A percentile compares a stretch with the other conserved stretches of the same genome.
phyloP scores from a whole-genome alignment of 1,139 yeast genomes.

The Debaryomyces psychrophilus region DNA sequence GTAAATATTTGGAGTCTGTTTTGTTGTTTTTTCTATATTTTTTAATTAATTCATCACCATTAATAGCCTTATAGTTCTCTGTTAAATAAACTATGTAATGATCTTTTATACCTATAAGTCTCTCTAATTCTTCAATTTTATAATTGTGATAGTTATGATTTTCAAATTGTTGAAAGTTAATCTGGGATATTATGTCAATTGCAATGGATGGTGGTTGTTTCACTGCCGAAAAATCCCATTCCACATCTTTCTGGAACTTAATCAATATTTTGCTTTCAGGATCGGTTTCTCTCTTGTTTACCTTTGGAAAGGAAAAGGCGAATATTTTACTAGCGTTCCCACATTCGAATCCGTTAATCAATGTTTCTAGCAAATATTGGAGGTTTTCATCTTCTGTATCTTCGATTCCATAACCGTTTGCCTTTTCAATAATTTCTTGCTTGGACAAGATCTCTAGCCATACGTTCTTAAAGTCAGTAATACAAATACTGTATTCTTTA shows the following conservation, averaged over 20 bases:
- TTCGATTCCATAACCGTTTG: slow-evolving; percentile 29
- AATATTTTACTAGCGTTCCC: not conserved
- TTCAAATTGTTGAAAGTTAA: slow-evolving; percentile 29
- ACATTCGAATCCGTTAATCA: slow-evolving; percentile 9
- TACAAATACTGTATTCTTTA: slow-evolving; percentile 26
- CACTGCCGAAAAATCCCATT: slow-evolving; percentile 29
- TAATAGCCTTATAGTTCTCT: slow-evolving; percentile 41
- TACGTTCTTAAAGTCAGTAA: slow-evolving; percentile 31
- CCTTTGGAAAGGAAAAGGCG: not conserved
- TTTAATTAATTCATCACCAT: slow-evolving; percentile 38
- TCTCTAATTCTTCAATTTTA: slow-evolving; percentile 27
- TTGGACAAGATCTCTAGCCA: slow-evolving; percentile 31
- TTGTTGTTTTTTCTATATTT: slow-evolving; percentile 28
- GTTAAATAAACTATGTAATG: slow-evolving; percentile 36
- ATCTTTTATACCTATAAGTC: slow-evolving; percentile 34
- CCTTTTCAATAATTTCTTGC: slow-evolving; percentile 20
- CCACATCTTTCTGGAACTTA: slow-evolving; percentile 12
- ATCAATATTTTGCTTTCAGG: not conserved
- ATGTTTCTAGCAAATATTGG: slow-evolving; percentile 14
- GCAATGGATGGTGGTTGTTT: slow-evolving; percentile 14
- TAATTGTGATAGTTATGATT: slow-evolving; percentile 25
- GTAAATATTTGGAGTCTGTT: slow-evolving; percentile 17
- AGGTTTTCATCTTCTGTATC: slow-evolving; percentile 21
- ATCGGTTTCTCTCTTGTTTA: not conserved
- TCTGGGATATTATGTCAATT: slow-evolving; percentile 22